A percentile compares a stretch with the other conserved stretches of the same genome.
Conservation (phyloP, 1,284 basidiomycete genomes). For the Apiotrichum porosum region DNA sequence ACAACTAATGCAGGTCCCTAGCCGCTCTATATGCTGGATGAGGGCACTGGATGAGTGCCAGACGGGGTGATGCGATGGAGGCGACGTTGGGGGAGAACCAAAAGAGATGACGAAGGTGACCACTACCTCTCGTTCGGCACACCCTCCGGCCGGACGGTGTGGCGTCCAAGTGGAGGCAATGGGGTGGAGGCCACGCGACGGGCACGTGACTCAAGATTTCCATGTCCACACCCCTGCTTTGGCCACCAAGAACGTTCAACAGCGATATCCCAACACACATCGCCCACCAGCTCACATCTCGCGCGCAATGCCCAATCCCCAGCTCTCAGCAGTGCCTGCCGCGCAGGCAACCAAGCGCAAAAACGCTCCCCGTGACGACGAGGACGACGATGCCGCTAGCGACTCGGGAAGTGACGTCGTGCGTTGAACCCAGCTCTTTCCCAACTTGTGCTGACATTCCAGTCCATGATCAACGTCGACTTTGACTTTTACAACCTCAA, state of each 20-base stretch:
- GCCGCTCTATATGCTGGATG: no score
- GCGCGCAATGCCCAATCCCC: conserved; percentile 20
- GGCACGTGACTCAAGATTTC: conserved; percentile 1
- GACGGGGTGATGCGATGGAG: no score
- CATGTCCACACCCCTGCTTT: neutral
- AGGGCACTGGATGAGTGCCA: no score
- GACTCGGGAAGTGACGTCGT: conserved; percentile 42
- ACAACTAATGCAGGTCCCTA: no score
- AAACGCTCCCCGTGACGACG: conserved; percentile 36
- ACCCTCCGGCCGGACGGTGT: no score
- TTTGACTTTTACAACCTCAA: conserved; percentile 90
- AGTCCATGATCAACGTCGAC: conserved; percentile 72
- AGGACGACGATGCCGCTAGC: conserved; percentile 30
- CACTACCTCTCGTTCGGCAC: no score
- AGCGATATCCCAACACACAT: no score
- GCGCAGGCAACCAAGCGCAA: conserved; percentile 32
- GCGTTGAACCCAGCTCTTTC: conserved; percentile 5
- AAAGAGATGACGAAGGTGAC: no score
- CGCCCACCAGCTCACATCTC: neutral
- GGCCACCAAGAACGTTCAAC: neutral
- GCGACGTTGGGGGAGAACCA: neutral
- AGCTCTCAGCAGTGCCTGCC: conserved; percentile 17
- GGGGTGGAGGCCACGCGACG: no score
- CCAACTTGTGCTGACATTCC: neutral
- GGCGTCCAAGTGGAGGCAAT: no score